Base-by-base conservation (phyloP, 805 yeast species). In the Kluyveromyces lactis region DNA sequence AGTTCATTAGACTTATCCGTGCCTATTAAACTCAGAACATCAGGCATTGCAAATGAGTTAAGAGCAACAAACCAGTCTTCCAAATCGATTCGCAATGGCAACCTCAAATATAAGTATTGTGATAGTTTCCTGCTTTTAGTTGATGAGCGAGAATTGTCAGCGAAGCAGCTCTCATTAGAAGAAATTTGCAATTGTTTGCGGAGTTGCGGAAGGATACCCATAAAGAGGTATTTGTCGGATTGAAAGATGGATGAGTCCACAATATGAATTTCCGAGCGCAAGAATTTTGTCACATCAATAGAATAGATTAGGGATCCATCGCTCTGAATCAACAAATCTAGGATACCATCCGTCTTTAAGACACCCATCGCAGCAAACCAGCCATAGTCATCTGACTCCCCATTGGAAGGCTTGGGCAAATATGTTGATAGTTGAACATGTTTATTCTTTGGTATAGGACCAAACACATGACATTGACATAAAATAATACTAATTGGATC, bases 341-440 rank as follows among this genome's bases (percentile, higher is more conserved):
- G 60, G 4, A 63, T 52, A 3, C 92, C 92, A 50, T 77, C 69
- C 1, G 81, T 72, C 52, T 74, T 75, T 31, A 83, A 53, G 13
- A 77, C 80, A 0, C 84, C 87, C 80, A 78, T 79, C 1, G 83
- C 75, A 38, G 68, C 70, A 52, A 81, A 81, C 90, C 90, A 83
- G 4, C 78, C 78, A 26, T 21, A 26, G 51, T 77, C 84, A 17
- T 62, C 55, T n/a, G 46, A 36, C 33, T 40, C 33, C 9, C 31
- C 39, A 9, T 39, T 36, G 13, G 42, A 29, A 23, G 49, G 39
- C 10, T 29, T 9, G 18, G 27, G 16, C 10, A 33, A 16, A 23
- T 33, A 18, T 13, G 37, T 41, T 16, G 33, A 31, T 3, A 34
- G 41, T 31, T 31, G 40, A 6, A 38, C 42, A 43, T 42, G 45